A percentile compares a stretch with the other conserved stretches of the same genome.
Conservation (phyloP, 768 basidiomycete genomes). For the Leccinum truebloodii region DNA sequence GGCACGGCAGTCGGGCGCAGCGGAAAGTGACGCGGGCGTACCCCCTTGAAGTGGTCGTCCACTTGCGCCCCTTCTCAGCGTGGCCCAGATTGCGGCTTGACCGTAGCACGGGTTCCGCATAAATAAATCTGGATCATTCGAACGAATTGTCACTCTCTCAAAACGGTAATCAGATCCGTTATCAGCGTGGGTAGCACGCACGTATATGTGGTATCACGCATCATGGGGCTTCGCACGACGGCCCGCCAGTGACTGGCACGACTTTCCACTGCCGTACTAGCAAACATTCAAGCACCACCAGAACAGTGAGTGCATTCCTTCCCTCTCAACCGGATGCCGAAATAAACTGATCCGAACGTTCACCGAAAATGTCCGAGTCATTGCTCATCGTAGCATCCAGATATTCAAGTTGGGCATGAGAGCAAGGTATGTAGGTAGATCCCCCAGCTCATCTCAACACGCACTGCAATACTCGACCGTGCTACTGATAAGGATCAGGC, state of each 20-base stretch:
- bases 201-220: not conserved
- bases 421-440: not conserved
- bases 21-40: no score
- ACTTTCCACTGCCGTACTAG: not conserved
- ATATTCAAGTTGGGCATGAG: conserved; percentile 13
- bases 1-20: no score
- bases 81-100: not conserved
- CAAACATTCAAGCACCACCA: not conserved
- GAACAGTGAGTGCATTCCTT: not conserved
- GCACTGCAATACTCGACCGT: conserved; percentile 1
- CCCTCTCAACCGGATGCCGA: not conserved
- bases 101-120: not conserved
- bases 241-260: not conserved
- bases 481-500: conserved; percentile 15
- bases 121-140: not conserved
- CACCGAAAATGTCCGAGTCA: not conserved
- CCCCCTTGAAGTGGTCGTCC: not conserved
- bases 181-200: not conserved
- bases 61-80: not conserved
- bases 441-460: not conserved
- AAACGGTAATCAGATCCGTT: not conserved
- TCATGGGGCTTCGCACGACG: not conserved
- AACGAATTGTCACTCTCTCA: no score
- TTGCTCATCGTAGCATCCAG: not conserved
- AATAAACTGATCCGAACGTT: not conserved